Base-by-base conservation (phyloP, 805 yeast species). In the Candida sithepensis region DNA sequence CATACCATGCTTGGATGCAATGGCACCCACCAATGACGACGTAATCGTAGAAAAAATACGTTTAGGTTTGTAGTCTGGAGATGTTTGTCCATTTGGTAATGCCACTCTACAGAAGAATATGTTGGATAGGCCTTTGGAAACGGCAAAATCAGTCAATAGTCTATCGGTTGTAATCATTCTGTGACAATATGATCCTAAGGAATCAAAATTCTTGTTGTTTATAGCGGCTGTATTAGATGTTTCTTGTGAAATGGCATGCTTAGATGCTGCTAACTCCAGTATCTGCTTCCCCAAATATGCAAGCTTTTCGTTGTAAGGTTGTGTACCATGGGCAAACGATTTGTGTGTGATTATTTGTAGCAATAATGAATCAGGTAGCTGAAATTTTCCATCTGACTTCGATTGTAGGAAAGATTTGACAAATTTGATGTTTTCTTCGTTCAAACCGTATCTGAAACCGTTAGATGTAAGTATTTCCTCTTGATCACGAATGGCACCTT, bases 281-380 rank as follows among this genome's bases (percentile, higher is more conserved):
- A 82, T 68, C 60, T 83, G 84, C 33, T 76, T 62, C 16, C 95
- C 97, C 63, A 88, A 70, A 39, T 84, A 77, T 18, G 88, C 74
- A 57, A 92, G 72, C 65, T 85, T 86, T 64, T 90, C 97, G 69
- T 91, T 92, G 69, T 87, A 88, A 7, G 97, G 97, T 58, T 84
- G 81, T 52, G 78, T 72, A 9, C 96, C 97, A 68, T 88, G 95
- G 4, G 95, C 96, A 73, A 90, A 92, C 20, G 96, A 88, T 70
- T 92, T 92, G 70, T 92, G 97, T 5, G 97, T 91, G 58, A 91
- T 71, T 37, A 88, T 82, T 69, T 92, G 98, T 51, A 89, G 71
- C 47, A 89, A 71, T 20, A 85, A 68, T 6, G 75, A 74, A 58
- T 88, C 85, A 4, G 84, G 73, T 38, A 91, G 70, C 38, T 71